phyloP scores from a whole-genome alignment of 805 yeast genomes.

The Candida bentonensis region DNA sequence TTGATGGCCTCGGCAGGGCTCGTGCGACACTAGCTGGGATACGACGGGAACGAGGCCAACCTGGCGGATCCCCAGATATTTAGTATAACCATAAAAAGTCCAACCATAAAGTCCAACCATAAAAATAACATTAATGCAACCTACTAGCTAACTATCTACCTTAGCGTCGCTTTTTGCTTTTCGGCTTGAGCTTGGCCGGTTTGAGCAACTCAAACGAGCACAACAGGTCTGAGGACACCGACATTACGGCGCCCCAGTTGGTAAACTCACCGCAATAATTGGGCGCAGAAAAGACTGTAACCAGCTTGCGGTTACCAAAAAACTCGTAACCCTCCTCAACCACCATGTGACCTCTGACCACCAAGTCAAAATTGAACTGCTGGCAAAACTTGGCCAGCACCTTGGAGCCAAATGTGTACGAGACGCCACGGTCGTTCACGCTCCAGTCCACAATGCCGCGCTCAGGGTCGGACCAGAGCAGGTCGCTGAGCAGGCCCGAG shows the following conservation, averaged over 20 bases:
- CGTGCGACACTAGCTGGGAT: too few relatives aligned
- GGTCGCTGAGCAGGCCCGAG: conserved; percentile 54
- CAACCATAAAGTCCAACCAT: too few relatives aligned
- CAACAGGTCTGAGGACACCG: conserved; percentile 73
- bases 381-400: conserved; percentile 58
- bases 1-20: too few relatives aligned
- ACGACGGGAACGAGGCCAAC: too few relatives aligned
- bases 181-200: conserved; percentile 28
- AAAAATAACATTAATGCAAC: too few relatives aligned
- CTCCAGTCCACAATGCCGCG: conserved; percentile 65
- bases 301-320: conserved; percentile 51
- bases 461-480: conserved; percentile 71
- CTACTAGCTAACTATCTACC: too few relatives aligned
- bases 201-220: conserved; percentile 84
- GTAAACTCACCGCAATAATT: conserved; percentile 64
- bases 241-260: conserved; percentile 95
- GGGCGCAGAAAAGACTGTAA: conserved; percentile 56
- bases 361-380: conserved; percentile 60
- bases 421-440: conserved; percentile 67
- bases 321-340: conserved; percentile 64
- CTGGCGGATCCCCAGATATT: too few relatives aligned
- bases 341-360: conserved; percentile 73
- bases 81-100: too few relatives aligned
- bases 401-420: conserved; percentile 56
- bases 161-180: not conserved